Conservation (phyloP, 2,329 filamentous ascomycete genomes). For the Alternaria triticina region DNA sequence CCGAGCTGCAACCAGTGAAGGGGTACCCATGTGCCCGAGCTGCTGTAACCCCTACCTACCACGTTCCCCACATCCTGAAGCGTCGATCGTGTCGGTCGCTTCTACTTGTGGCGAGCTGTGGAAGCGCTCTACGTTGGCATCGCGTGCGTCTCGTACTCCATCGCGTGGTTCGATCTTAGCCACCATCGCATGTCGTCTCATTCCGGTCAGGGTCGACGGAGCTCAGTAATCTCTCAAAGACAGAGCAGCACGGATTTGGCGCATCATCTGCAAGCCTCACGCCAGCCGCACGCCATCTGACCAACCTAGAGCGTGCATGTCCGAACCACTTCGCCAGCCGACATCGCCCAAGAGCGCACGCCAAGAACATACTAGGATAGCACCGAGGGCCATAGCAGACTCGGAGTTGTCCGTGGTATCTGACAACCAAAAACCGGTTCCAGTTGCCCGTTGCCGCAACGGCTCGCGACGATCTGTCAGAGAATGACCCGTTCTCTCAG, state of each 20-base stretch:
- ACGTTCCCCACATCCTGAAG: constrained; percentile 41
- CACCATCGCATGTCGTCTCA: constrained; percentile 23
- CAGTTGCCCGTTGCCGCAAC: constrained; percentile 35
- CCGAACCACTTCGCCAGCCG: constrained; percentile 3
- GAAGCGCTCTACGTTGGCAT: constrained; percentile 21
- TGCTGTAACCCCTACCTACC: constrained; percentile 20
- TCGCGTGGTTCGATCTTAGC: constrained; percentile 22
- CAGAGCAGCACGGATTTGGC: constrained; percentile 17
- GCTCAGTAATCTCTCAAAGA: constrained; percentile 9
- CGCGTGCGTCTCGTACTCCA: constrained; percentile 21
- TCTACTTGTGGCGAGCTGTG: constrained; percentile 24
- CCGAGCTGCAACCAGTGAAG: constrained; percentile 16
- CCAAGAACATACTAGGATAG: constrained; percentile 1
- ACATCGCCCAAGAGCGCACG: constrained; percentile 19
- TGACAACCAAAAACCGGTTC: constrained; percentile 29
- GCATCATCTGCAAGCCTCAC: constrained; percentile 30
- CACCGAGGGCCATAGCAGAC: constrained; percentile 1
- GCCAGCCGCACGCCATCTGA: constrained; percentile 22
- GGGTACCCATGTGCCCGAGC: constrained; percentile 26
- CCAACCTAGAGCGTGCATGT: constrained; percentile 10
- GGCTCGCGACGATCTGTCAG: constrained; percentile 31
- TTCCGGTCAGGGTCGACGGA: constrained; percentile 25
- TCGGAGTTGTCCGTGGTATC: constrained; percentile 14
- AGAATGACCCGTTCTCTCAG: constrained; percentile 10
- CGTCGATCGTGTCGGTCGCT: constrained; percentile 37